Evolutionary conservation across 2,329 filamentous ascomycete genomes (phyloP).

Genomic region (Tolypocladium pustulatum): DNA sequence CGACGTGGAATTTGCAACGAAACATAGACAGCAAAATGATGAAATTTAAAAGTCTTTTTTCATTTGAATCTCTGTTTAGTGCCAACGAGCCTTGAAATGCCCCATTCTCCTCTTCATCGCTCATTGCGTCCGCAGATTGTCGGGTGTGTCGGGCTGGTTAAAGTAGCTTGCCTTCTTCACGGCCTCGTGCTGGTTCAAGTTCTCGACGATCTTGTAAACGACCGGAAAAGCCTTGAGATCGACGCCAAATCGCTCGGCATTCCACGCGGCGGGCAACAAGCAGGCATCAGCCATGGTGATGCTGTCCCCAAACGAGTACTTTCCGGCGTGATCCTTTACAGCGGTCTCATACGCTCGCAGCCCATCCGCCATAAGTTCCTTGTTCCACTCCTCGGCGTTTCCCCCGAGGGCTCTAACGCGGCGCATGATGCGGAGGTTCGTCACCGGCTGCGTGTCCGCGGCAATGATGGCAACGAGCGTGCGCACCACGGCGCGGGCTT

Average conservation of each 20-base stretch:
- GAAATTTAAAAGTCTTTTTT: neutral
- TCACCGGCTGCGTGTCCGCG: slow-evolving; percentile 49
- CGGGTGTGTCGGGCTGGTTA: slow-evolving; percentile 37
- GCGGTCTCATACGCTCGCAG: slow-evolving; percentile 46
- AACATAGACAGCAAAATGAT: neutral
- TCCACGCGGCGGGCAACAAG: slow-evolving; percentile 47
- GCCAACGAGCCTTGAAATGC: neutral
- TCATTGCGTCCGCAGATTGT: slow-evolving; percentile 14
- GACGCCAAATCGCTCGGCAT: slow-evolving; percentile 43
- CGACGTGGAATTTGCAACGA: neutral
- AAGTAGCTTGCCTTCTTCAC: slow-evolving; percentile 43
- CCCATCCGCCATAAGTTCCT: slow-evolving; percentile 38
- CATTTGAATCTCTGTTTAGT: neutral
- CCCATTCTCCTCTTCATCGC: neutral
- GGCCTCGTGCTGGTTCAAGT: slow-evolving; percentile 35
- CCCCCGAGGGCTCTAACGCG: slow-evolving; percentile 33
- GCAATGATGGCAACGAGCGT: slow-evolving; percentile 43
- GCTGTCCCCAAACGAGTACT: slow-evolving; percentile 43
- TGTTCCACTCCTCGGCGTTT: slow-evolving; percentile 37
- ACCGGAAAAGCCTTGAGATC: slow-evolving; percentile 38
- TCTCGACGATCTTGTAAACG: slow-evolving; percentile 32
- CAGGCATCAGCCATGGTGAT: slow-evolving; percentile 49
- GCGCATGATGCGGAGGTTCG: slow-evolving; percentile 43
- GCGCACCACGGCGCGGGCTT: slow-evolving; percentile 37
- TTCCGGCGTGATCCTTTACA: slow-evolving; percentile 26